Percentiles rank a stretch among this genome's conserved stretches.
Conservation (phyloP, 176 grass and related monocot genomes). For the Aegilops tauschii region DNA sequence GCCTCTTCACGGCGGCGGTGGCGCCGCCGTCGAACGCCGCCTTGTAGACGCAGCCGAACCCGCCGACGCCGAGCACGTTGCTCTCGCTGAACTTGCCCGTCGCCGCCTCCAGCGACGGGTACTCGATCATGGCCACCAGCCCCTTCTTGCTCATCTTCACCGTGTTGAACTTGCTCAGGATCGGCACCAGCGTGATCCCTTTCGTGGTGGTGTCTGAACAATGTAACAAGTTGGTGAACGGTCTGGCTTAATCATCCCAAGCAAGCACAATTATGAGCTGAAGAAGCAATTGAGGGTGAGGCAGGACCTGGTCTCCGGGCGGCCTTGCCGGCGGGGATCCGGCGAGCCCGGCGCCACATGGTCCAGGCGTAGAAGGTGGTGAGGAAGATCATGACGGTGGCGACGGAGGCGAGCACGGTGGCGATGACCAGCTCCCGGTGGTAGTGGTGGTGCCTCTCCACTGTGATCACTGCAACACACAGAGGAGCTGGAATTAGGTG, state of each 20-base stretch:
- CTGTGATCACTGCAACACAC: slow-evolving; percentile 51
- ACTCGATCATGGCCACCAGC: slow-evolving; percentile 73
- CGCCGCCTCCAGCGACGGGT: slow-evolving; percentile 56
- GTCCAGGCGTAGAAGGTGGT: slow-evolving; percentile 65
- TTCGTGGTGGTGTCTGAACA: slow-evolving; percentile 48
- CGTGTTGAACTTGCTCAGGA: slow-evolving; percentile 73
- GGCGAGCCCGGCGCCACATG: slow-evolving; percentile 61
- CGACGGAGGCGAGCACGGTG: slow-evolving; percentile 53
- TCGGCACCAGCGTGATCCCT: slow-evolving; percentile 64
- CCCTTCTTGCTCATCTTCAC: slow-evolving; percentile 64
- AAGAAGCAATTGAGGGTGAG: neutral
- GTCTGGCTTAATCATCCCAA: neutral
- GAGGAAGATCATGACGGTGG: slow-evolving; percentile 59
- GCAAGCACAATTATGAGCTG: neutral
- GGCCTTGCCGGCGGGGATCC: slow-evolving; percentile 38
- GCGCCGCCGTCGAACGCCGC: slow-evolving; percentile 64
- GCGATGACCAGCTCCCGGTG: slow-evolving; percentile 73
- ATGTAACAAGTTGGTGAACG: neutral
- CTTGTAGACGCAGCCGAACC: slow-evolving; percentile 80
- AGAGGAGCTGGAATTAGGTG: neutral
- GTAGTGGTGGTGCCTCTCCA: slow-evolving; percentile 53
- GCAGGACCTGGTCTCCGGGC: slow-evolving; percentile 57
- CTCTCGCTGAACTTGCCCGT: slow-evolving; percentile 72
- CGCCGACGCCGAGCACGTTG: slow-evolving; percentile 77
- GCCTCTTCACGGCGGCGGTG: slow-evolving; percentile 68